Evolutionary conservation across 768 basidiomycete genomes (phyloP).

Genomic region (Kwoniella dejecticola): DNA sequence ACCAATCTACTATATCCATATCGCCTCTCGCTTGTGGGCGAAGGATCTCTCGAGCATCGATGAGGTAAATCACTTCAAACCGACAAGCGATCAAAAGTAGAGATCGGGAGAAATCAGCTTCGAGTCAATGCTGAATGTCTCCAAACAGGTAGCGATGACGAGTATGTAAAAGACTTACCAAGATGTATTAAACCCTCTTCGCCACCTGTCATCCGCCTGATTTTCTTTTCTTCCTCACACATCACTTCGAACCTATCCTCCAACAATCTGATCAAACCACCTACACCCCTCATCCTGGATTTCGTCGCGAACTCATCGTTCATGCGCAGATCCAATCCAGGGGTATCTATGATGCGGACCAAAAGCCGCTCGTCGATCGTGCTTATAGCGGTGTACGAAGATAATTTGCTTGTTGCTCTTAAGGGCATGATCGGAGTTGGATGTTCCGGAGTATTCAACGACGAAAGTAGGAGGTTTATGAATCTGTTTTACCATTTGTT

Average conservation of each 20-base stretch:
- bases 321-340: constrained; percentile 34
- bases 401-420: neutral
- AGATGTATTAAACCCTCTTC: constrained; percentile 45
- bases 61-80: constrained; percentile 38
- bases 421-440: constrained; percentile 3
- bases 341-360: constrained; percentile 46
- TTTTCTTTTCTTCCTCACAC: constrained; percentile 41
- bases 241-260: constrained; percentile 42
- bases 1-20: constrained; percentile 37
- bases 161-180: no score
- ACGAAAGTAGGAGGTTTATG: constrained; percentile 27
- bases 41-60: constrained; percentile 42
- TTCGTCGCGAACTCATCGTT: constrained; percentile 14
- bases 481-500: constrained; percentile 18
- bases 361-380: constrained; percentile 23
- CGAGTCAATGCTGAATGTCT: no score
- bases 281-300: constrained; percentile 36
- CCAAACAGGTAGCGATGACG: no score
- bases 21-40: constrained; percentile 5
- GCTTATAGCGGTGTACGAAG: constrained; percentile 4
- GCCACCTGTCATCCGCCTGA: constrained; percentile 28
- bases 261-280: constrained; percentile 34
- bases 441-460: neutral
- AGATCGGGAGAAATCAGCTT: neutral
- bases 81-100: neutral